Evolutionary conservation across 129 eudicot species (phyloP), one percentile per base, ranked within the genome.

Genomic region (Deinandra increscens): DNA sequence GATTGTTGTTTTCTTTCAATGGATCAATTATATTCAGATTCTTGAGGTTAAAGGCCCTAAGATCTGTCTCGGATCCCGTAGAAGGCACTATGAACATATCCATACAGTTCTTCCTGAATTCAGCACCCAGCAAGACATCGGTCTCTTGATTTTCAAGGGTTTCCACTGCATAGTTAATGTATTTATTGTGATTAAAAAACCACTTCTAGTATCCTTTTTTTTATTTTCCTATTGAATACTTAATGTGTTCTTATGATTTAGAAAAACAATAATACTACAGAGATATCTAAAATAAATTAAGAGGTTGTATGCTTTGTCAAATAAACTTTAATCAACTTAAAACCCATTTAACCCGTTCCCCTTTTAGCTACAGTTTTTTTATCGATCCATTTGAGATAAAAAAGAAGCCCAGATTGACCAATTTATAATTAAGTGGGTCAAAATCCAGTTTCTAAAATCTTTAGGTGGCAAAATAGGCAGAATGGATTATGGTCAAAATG

Each of bases 1-100:
- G 96, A 80, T 94, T 94, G 80, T 94, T 94, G 68, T 83, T 83
- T 65, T 82, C 96, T 72, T 86, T 94, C 74, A 94, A 74, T 1
- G 99, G 99, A 72, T 94, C 99, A 59, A 94, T 75, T 23, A 94
- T 90, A 66, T 94, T 94, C 8, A 94, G 87, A 85, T 87, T 81
- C 80, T 90, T 94, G 10, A 70, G 73, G 36, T 68, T 69, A 77
- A 94, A 90, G 44, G 78, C 66, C 68, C 85, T 81, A 9, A 63
- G 56, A 59, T 79, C 82, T 33, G 83, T 70, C 63, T 87, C 97
- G 0, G 59, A 45, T 10, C 75, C 81, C 76, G 78, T 81, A 4
- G 84, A 77, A 65, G 91, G 83, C 64, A 83, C 81, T 60, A 89
- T 73, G 72, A 90, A 90, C 89, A 87, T 81, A 20, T 84, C 95